Percentiles rank a stretch among this genome's conserved stretches.
These are phyloP conservation scores for Puccinia polysora DNA, from an alignment of 1,284 basidiomycete genomes.

Conservation along the genomic window DNA sequence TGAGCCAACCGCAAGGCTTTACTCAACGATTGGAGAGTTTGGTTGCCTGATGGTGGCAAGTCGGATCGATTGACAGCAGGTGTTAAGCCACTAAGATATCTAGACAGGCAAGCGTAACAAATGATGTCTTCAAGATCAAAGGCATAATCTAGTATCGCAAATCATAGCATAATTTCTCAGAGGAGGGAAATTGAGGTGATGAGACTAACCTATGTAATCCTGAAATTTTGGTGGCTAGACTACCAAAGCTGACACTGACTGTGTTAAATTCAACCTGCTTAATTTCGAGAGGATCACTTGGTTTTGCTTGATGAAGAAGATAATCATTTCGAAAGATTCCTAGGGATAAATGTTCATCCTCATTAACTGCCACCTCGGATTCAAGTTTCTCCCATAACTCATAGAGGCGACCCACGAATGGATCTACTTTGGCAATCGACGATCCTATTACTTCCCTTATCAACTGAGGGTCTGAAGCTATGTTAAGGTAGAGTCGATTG, in stretches of 20 bases:
- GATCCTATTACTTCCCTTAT: conserved; percentile 76
- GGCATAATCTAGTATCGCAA: background rate
- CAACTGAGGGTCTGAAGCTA: conserved; percentile 75
- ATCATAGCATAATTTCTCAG: background rate
- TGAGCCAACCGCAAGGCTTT: conserved; percentile 20
- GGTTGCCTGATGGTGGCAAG: conserved; percentile 5
- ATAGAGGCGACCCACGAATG: conserved; percentile 81
- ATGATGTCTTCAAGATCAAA: background rate
- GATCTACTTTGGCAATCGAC: conserved; percentile 71
- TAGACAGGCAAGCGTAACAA: background rate
- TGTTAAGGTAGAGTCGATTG: conserved; percentile 76
- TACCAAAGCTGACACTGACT: conserved; percentile 84
- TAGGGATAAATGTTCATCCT: conserved; percentile 63
- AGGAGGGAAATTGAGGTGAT: background rate
- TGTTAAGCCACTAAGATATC: conserved; percentile 19
- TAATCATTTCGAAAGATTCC: conserved; percentile 97
- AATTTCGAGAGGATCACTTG: conserved; percentile 56
- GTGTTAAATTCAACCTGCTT: conserved; percentile 99
- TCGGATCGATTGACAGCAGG: conserved; percentile 10
- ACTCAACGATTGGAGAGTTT: conserved; percentile 6
- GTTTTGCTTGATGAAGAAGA: conserved; percentile 65
- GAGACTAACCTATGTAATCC: conserved; percentile 68
- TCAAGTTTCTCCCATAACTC: conserved; percentile 72
- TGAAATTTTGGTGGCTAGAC: conserved; percentile 68
- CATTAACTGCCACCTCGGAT: conserved; percentile 63